Evolutionary conservation across 345 rosid genomes (phyloP).

Genomic region (Eucalyptus globulus): DNA sequence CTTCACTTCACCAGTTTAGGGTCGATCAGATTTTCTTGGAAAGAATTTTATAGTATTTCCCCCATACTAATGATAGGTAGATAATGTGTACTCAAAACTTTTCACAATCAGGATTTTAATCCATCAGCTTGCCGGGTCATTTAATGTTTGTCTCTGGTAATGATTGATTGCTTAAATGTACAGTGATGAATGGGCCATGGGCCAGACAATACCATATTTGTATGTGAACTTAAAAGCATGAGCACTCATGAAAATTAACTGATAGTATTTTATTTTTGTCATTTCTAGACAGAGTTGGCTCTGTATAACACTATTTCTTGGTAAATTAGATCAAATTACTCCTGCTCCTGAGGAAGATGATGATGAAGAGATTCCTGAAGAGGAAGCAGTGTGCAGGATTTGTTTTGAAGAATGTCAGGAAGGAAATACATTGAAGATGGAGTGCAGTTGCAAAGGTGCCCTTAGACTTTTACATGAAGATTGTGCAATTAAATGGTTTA

Average conservation of each 20-base stretch:
- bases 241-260: background rate
- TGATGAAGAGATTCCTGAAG: slow-evolving; percentile 95
- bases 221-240: background rate
- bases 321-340: slow-evolving; percentile 47
- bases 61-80: background rate
- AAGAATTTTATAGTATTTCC: background rate
- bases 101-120: background rate
- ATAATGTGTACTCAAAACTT: background rate
- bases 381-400: slow-evolving; percentile 92
- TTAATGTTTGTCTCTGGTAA: background rate
- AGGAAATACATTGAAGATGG: slow-evolving; percentile 91
- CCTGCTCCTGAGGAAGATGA: slow-evolving; percentile 33
- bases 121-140: background rate
- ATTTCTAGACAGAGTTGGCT: background rate
- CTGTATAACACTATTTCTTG: background rate
- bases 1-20: background rate
- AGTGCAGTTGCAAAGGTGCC: slow-evolving; percentile 93
- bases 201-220: background rate
- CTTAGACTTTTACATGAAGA: slow-evolving; percentile 82
- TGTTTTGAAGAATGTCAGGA: slow-evolving; percentile 80
- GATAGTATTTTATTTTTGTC: background rate
- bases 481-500: slow-evolving; percentile 90
- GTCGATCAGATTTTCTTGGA: background rate
- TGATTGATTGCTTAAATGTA: background rate
- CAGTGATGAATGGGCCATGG: background rate